Conservation (phyloP, 2,329 filamentous ascomycete species). For the Xylaria digitata region DNA sequence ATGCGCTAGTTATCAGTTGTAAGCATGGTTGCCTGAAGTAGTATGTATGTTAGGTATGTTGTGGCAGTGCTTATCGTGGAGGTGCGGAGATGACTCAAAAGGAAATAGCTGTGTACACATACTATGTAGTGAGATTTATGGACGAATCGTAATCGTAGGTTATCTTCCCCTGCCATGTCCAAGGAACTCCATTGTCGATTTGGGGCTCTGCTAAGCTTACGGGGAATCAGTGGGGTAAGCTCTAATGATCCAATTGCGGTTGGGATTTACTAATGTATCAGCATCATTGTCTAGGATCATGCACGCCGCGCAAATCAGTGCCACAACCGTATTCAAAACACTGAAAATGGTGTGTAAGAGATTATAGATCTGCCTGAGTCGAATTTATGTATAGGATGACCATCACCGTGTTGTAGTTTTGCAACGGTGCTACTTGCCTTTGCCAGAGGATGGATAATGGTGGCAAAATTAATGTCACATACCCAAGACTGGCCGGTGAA, state of each 20-base stretch:
- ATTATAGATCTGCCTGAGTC: no score
- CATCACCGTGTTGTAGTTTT: no score
- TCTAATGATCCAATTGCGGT: no score
- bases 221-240: background rate
- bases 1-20: background rate
- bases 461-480: no score
- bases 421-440: no score
- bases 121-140: background rate
- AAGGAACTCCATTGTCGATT: background rate
- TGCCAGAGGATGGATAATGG: no score
- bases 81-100: slow-evolving; percentile 7
- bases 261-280: background rate
- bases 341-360: no score
- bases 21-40: background rate
- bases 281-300: background rate
- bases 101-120: background rate
- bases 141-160: background rate
- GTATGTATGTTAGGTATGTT: background rate
- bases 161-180: background rate
- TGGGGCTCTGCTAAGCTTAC: slow-evolving; percentile 7
- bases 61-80: slow-evolving; percentile 16
- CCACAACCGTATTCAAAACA: background rate
- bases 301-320: background rate
- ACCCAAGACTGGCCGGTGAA: no score
- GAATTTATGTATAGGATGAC: no score